Conservation (phyloP, 352 stramenopile genomes). For the Globisporangium irregulare region DNA sequence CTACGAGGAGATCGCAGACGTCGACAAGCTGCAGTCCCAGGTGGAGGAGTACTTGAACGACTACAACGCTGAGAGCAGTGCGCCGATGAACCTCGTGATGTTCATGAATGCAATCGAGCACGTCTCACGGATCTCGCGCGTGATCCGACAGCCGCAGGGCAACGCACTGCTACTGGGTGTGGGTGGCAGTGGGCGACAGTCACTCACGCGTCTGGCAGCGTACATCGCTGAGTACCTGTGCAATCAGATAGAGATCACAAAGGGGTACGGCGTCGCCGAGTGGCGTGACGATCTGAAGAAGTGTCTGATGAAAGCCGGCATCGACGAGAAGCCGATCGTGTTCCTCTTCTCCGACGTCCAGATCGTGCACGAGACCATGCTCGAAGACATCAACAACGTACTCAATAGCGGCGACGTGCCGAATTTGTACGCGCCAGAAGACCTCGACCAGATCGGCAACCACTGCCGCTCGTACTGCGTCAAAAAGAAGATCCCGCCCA, state of each 20-base stretch:
- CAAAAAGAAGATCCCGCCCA: conserved; percentile 89
- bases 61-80: conserved; percentile 86
- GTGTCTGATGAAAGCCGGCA: conserved; percentile 88
- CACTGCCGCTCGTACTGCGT: conserved; percentile 89
- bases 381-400: conserved; percentile 96
- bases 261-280: conserved; percentile 91
- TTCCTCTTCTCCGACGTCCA: conserved; percentile 96
- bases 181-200: conserved; percentile 90
- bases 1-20: conserved; percentile 90
- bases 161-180: conserved; percentile 93
- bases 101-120: conserved; percentile 90
- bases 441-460: conserved; percentile 91
- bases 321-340: conserved; percentile 91
- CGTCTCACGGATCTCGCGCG: conserved; percentile 75
- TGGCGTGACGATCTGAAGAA: conserved; percentile 95
- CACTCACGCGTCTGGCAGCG: conserved; percentile 85
- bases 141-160: conserved; percentile 83
- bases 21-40: conserved; percentile 76
- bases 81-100: conserved; percentile 87
- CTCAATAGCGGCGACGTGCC: conserved; percentile 94
- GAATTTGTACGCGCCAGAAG: conserved; percentile 92
- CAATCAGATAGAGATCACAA: conserved; percentile 94
- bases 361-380: conserved; percentile 94
- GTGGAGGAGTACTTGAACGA: conserved; percentile 87
- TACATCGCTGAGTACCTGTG: conserved; percentile 93